Percentiles rank a stretch among this genome's conserved stretches.
Evolutionary conservation across 805 yeast genomes (phyloP).

Genomic region (Debaryomyces prosopidis): DNA sequence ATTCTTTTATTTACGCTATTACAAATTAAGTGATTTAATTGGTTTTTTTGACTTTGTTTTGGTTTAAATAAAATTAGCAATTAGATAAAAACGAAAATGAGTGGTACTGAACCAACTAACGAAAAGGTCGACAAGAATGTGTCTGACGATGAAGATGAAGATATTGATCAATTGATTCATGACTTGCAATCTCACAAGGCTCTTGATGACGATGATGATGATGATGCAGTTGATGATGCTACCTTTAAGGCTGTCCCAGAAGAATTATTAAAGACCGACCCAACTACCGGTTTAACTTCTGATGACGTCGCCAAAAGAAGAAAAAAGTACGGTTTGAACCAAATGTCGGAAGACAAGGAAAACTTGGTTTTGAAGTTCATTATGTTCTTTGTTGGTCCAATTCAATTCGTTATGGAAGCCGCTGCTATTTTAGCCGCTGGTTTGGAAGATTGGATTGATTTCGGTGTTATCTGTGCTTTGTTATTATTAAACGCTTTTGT

Average conservation of each 20-base stretch:
- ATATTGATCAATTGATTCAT: constrained; percentile 62
- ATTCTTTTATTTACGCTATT: neutral
- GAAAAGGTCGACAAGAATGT: constrained; percentile 55
- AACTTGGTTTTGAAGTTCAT: constrained; percentile 75
- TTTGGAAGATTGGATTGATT: constrained; percentile 97
- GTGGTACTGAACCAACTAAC: constrained; percentile 53
- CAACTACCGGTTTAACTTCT: constrained; percentile 68
- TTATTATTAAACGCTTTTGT: constrained; percentile 84
- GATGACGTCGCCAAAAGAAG: constrained; percentile 82
- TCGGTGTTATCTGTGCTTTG: constrained; percentile 93
- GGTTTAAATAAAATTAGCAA: neutral
- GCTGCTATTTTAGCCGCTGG: constrained; percentile 96
- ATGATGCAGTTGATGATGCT: constrained; percentile 34
- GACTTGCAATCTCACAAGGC: constrained; percentile 76
- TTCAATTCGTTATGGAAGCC: constrained; percentile 96
- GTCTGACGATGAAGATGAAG: constrained; percentile 55
- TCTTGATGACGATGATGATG: constrained; percentile 57
- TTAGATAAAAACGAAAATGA: constrained; percentile 16
- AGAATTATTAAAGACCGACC: constrained; percentile 80
- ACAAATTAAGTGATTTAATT: neutral
- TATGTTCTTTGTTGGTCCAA: constrained; percentile 91
- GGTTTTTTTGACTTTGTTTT: neutral
- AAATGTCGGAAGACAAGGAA: constrained; percentile 88
- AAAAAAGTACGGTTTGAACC: constrained; percentile 87
- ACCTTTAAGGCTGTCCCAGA: constrained; percentile 77